Conservation (phyloP, 257 asterid species). For the Penstemon newberryi region DNA sequence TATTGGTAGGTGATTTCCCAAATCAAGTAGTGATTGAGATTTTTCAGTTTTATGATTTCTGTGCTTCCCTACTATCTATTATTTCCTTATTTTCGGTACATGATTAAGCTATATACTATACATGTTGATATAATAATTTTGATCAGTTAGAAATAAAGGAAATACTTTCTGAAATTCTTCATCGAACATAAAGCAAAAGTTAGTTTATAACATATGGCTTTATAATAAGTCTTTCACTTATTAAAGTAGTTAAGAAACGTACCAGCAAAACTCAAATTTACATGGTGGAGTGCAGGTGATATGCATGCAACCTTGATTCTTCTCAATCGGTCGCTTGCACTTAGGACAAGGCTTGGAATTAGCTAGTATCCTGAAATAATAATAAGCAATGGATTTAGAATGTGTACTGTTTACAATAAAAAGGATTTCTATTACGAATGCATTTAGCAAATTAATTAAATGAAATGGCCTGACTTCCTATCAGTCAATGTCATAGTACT, state of each 20-base stretch:
- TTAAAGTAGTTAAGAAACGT: slow-evolving; percentile 31
- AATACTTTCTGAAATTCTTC: too few relatives aligned
- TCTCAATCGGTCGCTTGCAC: slow-evolving; percentile 99
- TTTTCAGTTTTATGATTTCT: too few relatives aligned
- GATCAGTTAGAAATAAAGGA: too few relatives aligned
- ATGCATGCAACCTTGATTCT: slow-evolving; percentile 99
- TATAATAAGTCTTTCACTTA: slow-evolving; percentile 13
- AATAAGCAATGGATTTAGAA: slow-evolving; percentile 29
- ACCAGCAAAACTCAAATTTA: slow-evolving; percentile 99
- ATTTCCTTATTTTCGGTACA: too few relatives aligned
- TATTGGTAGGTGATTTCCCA: too few relatives aligned
- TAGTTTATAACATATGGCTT: not conserved
- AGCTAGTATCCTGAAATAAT: slow-evolving; percentile 82
- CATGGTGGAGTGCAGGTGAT: slow-evolving; percentile 98
- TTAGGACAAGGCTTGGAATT: slow-evolving; percentile 98
- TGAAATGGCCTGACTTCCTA: too few relatives aligned
- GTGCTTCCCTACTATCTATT: too few relatives aligned
- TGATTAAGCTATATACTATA: too few relatives aligned
- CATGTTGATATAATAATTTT: too few relatives aligned
- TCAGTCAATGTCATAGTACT: too few relatives aligned
- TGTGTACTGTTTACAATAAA: slow-evolving; percentile 6
- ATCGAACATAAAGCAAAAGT: slow-evolving; percentile 19
- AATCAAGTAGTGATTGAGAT: too few relatives aligned
- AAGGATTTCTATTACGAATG: not conserved
- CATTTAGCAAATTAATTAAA: too few relatives aligned